These are phyloP conservation scores for Daldinia childiae DNA, from an alignment of 495 filamentous ascomycete species.

Conservation along the genomic window DNA sequence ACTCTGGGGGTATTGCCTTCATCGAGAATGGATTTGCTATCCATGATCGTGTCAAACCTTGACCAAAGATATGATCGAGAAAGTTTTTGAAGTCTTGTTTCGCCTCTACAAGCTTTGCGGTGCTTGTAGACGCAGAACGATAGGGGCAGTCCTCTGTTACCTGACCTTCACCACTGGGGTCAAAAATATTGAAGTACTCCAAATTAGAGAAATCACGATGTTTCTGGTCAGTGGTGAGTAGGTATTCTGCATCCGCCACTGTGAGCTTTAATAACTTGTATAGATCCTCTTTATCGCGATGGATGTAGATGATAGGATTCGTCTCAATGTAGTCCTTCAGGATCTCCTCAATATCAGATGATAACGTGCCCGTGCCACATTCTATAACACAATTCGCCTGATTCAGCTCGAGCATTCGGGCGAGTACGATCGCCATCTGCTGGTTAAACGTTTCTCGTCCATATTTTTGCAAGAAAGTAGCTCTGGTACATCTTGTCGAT, in stretches of 20 bases:
- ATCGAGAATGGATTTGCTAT: constrained; percentile 79
- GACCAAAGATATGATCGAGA: constrained; percentile 70
- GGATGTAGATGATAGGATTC: constrained; percentile 78
- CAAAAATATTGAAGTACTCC: constrained; percentile 79
- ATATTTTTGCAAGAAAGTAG: constrained; percentile 67
- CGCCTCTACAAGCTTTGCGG: constrained; percentile 69
- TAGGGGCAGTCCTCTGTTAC: constrained; percentile 55
- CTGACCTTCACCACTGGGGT: constrained; percentile 52
- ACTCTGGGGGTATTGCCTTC: constrained; percentile 71
- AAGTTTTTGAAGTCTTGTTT: constrained; percentile 80
- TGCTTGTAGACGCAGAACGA: constrained; percentile 59
- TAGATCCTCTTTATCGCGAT: constrained; percentile 74
- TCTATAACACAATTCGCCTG: constrained; percentile 75
- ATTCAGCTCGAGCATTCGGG: constrained; percentile 72
- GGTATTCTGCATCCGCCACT: constrained; percentile 64
- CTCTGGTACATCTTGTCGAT: constrained; percentile 68
- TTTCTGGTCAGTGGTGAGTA: constrained; percentile 60
- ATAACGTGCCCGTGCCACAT: constrained; percentile 65
- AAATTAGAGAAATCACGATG: constrained; percentile 77
- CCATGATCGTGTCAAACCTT: constrained; percentile 62
- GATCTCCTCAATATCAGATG: constrained; percentile 65
- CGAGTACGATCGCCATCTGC: constrained; percentile 70
- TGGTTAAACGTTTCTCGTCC: constrained; percentile 68
- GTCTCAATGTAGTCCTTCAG: constrained; percentile 67
- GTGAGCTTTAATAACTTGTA: constrained; percentile 65